Evolutionary conservation across 1,139 yeast species (phyloP).

Genomic region (Geotrichum europaeum): DNA sequence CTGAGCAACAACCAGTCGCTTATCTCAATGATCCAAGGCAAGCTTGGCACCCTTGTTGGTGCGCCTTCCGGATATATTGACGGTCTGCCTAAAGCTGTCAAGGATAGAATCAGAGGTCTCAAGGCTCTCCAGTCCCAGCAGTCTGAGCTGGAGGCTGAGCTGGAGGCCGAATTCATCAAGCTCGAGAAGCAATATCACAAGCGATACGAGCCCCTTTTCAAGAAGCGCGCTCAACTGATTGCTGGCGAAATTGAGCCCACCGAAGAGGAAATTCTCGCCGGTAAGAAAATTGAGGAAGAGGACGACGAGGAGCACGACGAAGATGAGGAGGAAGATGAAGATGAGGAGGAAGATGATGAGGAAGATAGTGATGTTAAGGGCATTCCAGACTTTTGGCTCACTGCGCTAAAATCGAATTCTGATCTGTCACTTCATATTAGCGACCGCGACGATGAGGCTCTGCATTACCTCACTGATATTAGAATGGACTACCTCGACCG

Average conservation of each 20-base stretch:
- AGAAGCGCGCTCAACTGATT: slow-evolving; percentile 66
- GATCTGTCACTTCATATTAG: slow-evolving; percentile 80
- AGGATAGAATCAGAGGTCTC: slow-evolving; percentile 72
- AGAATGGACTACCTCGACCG: slow-evolving; percentile 74
- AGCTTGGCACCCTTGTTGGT: slow-evolving; percentile 78
- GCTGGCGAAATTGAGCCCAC: slow-evolving; percentile 74
- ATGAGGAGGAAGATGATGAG: slow-evolving; percentile 39
- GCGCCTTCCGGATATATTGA: slow-evolving; percentile 82
- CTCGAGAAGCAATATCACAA: slow-evolving; percentile 76
- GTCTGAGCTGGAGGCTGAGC: slow-evolving; percentile 79
- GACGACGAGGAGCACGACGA: slow-evolving; percentile 37
- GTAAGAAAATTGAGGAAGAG: slow-evolving; percentile 54
- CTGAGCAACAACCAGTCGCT: slow-evolving; percentile 70
- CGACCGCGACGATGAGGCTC: slow-evolving; percentile 84
- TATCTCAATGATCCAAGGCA: slow-evolving; percentile 83
- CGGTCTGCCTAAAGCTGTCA: slow-evolving; percentile 65
- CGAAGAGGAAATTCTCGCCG: slow-evolving; percentile 67
- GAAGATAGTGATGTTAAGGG: slow-evolving; percentile 50
- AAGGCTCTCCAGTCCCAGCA: slow-evolving; percentile 81
- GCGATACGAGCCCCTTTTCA: slow-evolving; percentile 72
- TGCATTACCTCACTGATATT: slow-evolving; percentile 61
- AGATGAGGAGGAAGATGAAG: slow-evolving; percentile 45
- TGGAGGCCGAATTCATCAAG: slow-evolving; percentile 81
- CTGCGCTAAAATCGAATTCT: slow-evolving; percentile 83
- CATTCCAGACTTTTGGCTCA: slow-evolving; percentile 93